Percentiles rank a stretch among this genome's conserved stretches.
phyloP scores from a whole-genome alignment of 345 rosid genomes.

The Turnera subulata region DNA sequence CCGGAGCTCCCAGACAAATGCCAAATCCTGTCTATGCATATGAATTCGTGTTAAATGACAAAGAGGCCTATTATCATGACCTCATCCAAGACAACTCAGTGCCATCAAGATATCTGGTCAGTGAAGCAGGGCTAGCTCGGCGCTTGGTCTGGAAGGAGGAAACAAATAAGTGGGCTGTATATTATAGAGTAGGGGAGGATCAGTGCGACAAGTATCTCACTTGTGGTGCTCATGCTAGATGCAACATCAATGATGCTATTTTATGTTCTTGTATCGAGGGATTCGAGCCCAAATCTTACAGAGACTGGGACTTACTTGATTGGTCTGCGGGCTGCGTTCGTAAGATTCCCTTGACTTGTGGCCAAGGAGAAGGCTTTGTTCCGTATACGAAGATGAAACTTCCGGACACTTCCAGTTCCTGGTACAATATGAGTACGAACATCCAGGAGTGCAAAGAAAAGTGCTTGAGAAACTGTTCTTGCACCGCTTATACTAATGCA shows the following conservation, averaged over 20 bases:
- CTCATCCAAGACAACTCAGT: no score
- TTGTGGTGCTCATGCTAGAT: slow-evolving; percentile 12
- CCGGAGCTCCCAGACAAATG: slow-evolving; percentile 8
- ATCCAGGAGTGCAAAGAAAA: background rate
- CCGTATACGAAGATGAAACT: background rate
- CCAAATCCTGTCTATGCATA: background rate
- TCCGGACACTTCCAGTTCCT: background rate
- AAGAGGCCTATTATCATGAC: no score
- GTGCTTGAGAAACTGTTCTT: slow-evolving; percentile 1
- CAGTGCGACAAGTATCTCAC: slow-evolving; percentile 7
- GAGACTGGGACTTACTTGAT: slow-evolving; percentile 1
- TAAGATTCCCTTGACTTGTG: slow-evolving; percentile 1
- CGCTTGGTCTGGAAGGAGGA: slow-evolving; percentile 1
- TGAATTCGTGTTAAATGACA: slow-evolving; percentile 10
- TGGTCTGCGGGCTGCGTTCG: slow-evolving; percentile 15
- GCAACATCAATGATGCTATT: slow-evolving; percentile 1
- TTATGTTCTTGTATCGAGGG: slow-evolving; percentile 13
- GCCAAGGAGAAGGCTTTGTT: background rate
- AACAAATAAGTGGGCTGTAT: background rate
- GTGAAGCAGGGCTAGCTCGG: background rate
- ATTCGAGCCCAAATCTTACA: slow-evolving; percentile 4
- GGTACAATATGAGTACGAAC: background rate
- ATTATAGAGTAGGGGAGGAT: background rate
- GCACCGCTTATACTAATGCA: background rate
- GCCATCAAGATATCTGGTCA: no score